phyloP scores from a whole-genome alignment of 2,329 filamentous ascomycete species.

The Colletotrichum chrysophilum region DNA sequence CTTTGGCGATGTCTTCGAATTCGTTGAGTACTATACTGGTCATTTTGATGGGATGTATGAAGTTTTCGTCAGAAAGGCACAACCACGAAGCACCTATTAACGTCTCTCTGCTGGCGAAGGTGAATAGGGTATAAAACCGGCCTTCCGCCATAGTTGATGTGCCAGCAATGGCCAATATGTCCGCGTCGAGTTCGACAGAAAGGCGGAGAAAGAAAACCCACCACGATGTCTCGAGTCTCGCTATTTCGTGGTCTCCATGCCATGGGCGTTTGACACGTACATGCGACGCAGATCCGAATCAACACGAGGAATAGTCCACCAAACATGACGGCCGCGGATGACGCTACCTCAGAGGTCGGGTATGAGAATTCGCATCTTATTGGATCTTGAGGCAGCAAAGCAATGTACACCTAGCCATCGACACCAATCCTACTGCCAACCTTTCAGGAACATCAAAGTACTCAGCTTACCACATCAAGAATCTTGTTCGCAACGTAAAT shows the following conservation, averaged over 20 bases:
- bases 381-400: neutral
- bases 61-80: neutral
- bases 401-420: neutral
- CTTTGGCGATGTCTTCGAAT: too few species aligned
- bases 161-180: rapidly evolving
- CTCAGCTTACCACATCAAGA: neutral
- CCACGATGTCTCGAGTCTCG: neutral
- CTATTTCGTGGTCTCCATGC: rapidly evolving
- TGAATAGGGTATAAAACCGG: rapidly evolving
- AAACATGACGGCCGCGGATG: rapidly evolving
- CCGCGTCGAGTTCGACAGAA: neutral
- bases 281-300: neutral
- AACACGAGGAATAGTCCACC: rapidly evolving
- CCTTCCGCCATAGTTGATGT: neutral
- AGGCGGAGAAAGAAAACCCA: neutral
- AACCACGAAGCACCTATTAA: neutral
- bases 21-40: too few species aligned
- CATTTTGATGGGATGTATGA: neutral
- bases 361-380: rapidly evolving
- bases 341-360: rapidly evolving
- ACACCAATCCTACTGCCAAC: neutral
- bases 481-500: neutral
- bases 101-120: too few species aligned
- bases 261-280: neutral
- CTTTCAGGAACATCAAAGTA: rapidly evolving